Conservation (phyloP, 208 protist species). For the Sergeia podlipaevii region DNA sequence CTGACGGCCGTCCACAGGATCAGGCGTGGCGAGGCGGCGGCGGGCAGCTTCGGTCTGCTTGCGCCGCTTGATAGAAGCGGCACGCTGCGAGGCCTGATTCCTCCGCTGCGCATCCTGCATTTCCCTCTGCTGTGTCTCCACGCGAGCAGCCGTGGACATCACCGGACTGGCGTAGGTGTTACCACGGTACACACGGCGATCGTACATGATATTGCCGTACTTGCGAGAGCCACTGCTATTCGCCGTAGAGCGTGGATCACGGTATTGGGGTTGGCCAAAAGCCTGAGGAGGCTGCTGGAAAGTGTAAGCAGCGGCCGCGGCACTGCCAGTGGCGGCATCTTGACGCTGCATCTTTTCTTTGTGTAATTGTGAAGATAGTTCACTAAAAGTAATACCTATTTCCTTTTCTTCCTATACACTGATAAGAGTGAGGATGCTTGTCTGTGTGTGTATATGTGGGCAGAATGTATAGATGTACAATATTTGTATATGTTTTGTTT, state of each 20-base stretch:
- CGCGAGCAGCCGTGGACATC: constrained; percentile 67
- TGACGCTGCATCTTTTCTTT: constrained; percentile 29
- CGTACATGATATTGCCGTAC: constrained; percentile 95
- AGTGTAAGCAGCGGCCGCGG: constrained; percentile 75
- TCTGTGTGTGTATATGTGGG: not conserved
- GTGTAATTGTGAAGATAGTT: not conserved
- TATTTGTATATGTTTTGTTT: not conserved
- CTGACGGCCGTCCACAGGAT: constrained; percentile 85
- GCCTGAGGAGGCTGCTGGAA: constrained; percentile 87
- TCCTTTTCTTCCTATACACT: not conserved
- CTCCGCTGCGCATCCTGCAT: constrained; percentile 51
- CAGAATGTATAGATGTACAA: not conserved
- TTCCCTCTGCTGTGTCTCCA: constrained; percentile 67
- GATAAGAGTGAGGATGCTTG: not conserved
- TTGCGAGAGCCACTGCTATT: constrained; percentile 28
- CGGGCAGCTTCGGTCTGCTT: constrained; percentile 55
- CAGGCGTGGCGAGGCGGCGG: constrained; percentile 66
- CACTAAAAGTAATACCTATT: not conserved
- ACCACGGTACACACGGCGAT: constrained; percentile 93
- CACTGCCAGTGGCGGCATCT: constrained; percentile 22
- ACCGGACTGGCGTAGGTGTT: constrained; percentile 93
- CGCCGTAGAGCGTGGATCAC: constrained; percentile 40
- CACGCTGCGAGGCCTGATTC: constrained; percentile 59
- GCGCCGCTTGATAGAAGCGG: constrained; percentile 55
- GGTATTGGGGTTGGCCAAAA: constrained; percentile 78